Evolutionary conservation across 192 early-diverging fungal genomes (phyloP).

Genomic region (Coemansia sp.): DNA sequence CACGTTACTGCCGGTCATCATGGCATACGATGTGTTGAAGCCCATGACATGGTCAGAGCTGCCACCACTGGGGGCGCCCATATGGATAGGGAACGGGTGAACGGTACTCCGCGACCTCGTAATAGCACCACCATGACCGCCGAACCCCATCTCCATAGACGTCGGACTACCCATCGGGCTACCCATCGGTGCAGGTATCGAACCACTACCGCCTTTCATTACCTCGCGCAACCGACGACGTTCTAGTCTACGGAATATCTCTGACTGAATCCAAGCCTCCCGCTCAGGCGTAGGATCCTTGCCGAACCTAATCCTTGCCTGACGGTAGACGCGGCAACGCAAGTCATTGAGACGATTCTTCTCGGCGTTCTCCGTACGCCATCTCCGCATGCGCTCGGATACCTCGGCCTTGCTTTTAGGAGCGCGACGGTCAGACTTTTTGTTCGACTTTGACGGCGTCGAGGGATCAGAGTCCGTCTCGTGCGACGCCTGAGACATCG

Average conservation of each 20-base stretch:
- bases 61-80: background rate
- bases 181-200: constrained; percentile 42
- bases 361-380: constrained; percentile 57
- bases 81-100: constrained; percentile 46
- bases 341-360: constrained; percentile 70
- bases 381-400: constrained; percentile 57
- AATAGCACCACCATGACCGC: constrained; percentile 38
- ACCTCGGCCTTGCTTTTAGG: constrained; percentile 59
- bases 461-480: constrained; percentile 53
- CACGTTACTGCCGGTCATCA: constrained; percentile 37
- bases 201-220: constrained; percentile 45
- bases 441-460: constrained; percentile 41
- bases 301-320: constrained; percentile 65
- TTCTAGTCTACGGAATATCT: constrained; percentile 61
- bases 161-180: constrained; percentile 23
- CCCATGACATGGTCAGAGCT: constrained; percentile 41
- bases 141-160: constrained; percentile 13
- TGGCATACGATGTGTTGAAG: constrained; percentile 46
- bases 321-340: constrained; percentile 72
- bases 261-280: constrained; percentile 66
- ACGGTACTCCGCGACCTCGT: constrained; percentile 49
- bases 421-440: constrained; percentile 39
- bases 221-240: constrained; percentile 51
- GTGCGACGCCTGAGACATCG: constrained; percentile 46
- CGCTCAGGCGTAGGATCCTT: constrained; percentile 62